phyloP scores from a whole-genome alignment of 257 asterid genomes.

The Salvia splendens region DNA sequence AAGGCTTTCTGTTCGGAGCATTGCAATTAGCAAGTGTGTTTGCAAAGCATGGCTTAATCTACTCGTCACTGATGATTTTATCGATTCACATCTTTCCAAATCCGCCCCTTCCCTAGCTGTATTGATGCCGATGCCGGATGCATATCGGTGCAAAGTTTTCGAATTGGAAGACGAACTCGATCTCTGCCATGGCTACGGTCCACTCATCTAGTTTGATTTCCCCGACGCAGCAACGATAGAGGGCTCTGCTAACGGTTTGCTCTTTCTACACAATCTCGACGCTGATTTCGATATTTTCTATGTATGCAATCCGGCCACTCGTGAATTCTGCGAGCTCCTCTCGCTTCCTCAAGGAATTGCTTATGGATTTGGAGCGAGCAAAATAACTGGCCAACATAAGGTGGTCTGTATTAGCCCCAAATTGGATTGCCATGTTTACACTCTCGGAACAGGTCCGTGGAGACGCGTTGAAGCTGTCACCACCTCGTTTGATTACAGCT shows the following conservation, averaged over 20 bases:
- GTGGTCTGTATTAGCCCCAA: slow-evolving; percentile 33
- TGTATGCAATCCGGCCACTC: slow-evolving; percentile 48
- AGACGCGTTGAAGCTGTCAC: not conserved
- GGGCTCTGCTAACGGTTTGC: slow-evolving; percentile 39
- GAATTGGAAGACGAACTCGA: not conserved
- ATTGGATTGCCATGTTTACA: slow-evolving; percentile 35
- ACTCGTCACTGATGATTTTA: not conserved
- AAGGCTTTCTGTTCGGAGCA: slow-evolving; percentile 36
- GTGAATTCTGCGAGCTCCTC: slow-evolving; percentile 37
- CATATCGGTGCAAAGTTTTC: not conserved
- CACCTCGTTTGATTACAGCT: not conserved
- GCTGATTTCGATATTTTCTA: slow-evolving; percentile 4
- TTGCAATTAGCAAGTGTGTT: slow-evolving; percentile 37
- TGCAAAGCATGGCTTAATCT: slow-evolving; percentile 28
- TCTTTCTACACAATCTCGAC: not conserved
- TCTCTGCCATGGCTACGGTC: slow-evolving; percentile 3
- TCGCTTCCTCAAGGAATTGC: slow-evolving; percentile 29
- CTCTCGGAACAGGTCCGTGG: slow-evolving; percentile 41
- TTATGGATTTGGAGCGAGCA: slow-evolving; percentile 49
- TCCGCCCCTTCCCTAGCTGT: not conserved
- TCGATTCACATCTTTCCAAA: not conserved
- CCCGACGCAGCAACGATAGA: not conserved
- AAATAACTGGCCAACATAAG: slow-evolving; percentile 30
- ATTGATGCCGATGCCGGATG: not conserved
- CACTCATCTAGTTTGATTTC: not conserved